These are phyloP conservation scores for Penicillium capsulatum DNA, from an alignment of 2,329 filamentous ascomycete species.

Conservation along the genomic window DNA sequence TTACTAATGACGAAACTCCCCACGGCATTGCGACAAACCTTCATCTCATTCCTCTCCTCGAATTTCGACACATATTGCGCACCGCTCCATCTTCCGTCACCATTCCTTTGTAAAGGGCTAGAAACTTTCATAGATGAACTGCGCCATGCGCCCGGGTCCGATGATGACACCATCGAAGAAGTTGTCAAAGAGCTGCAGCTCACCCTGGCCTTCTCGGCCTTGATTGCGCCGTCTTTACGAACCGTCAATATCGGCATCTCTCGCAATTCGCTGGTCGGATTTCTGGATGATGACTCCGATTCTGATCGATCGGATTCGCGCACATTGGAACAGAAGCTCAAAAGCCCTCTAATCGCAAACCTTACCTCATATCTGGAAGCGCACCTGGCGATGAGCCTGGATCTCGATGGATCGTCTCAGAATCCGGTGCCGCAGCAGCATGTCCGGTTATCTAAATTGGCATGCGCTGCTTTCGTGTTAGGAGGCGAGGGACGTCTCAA, in stretches of 20 bases:
- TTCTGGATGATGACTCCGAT: slow-evolving; percentile 12
- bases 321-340: slow-evolving; percentile 10
- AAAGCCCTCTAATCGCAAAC: slow-evolving; percentile 16
- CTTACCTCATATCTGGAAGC: slow-evolving; percentile 35
- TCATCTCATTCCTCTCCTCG: slow-evolving; percentile 47
- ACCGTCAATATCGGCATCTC: slow-evolving; percentile 35
- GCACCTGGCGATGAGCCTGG: slow-evolving; percentile 40
- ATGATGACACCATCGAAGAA: slow-evolving; percentile 23
- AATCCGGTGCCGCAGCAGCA: slow-evolving; percentile 19
- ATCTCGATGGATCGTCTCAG: slow-evolving; percentile 23
- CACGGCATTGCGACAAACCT: slow-evolving; percentile 45
- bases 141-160: slow-evolving; percentile 1
- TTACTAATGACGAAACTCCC: slow-evolving; percentile 51
- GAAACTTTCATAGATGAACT: slow-evolving; percentile 35
- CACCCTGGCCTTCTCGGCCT: slow-evolving; percentile 36
- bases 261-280: slow-evolving; percentile 23
- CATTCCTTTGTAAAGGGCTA: slow-evolving; percentile 44
- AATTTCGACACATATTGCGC: slow-evolving; percentile 51
- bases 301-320: slow-evolving; percentile 3
- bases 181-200: slow-evolving; percentile 39
- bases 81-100: slow-evolving; percentile 42
- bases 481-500: slow-evolving; percentile 40
- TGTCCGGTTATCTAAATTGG: slow-evolving; percentile 36
- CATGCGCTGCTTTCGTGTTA: slow-evolving; percentile 39
- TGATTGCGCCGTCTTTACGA: slow-evolving; percentile 33